phyloP scores from a whole-genome alignment of 345 rosid genomes.

The Theobroma cacao region DNA sequence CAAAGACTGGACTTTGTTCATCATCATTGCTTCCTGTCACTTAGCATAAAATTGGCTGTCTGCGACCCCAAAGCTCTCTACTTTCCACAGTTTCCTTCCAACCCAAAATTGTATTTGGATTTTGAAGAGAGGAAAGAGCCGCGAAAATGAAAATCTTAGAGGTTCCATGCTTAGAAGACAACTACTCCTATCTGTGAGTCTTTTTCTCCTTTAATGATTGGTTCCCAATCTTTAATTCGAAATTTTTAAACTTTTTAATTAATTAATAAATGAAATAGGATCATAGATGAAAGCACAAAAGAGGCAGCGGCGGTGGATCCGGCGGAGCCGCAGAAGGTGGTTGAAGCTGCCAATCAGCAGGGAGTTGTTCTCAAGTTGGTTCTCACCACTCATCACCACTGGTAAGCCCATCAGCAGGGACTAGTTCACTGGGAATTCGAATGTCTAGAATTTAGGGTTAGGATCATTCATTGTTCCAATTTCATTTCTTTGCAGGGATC shows the following conservation, averaged over 20 bases:
- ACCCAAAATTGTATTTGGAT: not conserved
- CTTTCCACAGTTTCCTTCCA: conserved; percentile 28
- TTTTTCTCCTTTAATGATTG: not conserved
- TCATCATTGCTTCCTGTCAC: too few species aligned
- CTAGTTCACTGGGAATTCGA: not conserved
- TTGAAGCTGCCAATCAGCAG: conserved; percentile 49
- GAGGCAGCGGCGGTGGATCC: conserved; percentile 99
- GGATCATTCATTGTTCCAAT: not conserved
- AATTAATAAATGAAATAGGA: conserved; percentile 27
- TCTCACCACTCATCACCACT: conserved; percentile 95
- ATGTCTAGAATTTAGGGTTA: not conserved
- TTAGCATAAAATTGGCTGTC: too few species aligned
- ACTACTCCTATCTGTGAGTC: conserved; percentile 78
- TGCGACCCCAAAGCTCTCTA: too few species aligned
- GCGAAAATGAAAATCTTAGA: conserved; percentile 55
- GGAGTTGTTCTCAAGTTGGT: conserved; percentile 52
- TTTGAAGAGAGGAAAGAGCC: not conserved
- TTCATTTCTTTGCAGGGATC: conserved; percentile 55
- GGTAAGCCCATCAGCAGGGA: too few species aligned
- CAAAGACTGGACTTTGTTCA: too few species aligned
- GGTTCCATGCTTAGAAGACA: conserved; percentile 83
- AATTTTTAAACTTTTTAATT: not conserved
- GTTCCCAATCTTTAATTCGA: not conserved
- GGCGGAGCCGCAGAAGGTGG: conserved; percentile 71
- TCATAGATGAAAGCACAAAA: conserved; percentile 70